A percentile compares a stretch with the other conserved stretches of the same genome.
These are phyloP conservation scores for Talaromyces islandicus DNA, from an alignment of 2,329 filamentous ascomycete species.

Conservation along the genomic window DNA sequence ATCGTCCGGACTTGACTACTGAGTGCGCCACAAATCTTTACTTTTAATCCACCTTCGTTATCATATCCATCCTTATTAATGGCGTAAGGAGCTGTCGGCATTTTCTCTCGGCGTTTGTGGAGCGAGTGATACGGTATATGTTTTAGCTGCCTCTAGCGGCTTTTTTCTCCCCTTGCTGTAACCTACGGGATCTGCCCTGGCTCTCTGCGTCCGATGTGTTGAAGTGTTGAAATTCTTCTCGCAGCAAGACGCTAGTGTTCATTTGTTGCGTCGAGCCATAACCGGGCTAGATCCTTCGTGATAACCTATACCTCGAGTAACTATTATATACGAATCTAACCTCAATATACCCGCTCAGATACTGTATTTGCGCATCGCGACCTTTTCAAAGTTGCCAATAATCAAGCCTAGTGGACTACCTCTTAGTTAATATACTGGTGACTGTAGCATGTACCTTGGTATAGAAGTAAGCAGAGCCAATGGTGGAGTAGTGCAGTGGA, in stretches of 20 bases:
- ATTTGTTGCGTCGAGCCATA: background rate
- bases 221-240: background rate
- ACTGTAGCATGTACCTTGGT: background rate
- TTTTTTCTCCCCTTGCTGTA: background rate
- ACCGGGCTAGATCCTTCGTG: background rate
- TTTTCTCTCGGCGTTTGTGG: background rate
- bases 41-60: background rate
- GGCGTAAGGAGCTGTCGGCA: background rate
- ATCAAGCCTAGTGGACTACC: background rate
- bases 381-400: background rate
- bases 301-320: background rate
- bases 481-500: background rate
- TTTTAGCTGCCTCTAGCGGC: background rate
- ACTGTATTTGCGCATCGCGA: background rate
- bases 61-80: background rate
- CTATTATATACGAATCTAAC: background rate
- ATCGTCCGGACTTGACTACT: conserved; percentile 11
- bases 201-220: background rate
- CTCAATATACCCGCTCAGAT: background rate
- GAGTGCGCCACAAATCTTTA: background rate
- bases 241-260: background rate
- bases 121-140: background rate
- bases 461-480: background rate
- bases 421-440: background rate
- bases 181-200: background rate